Base-by-base conservation (phyloP, 495 filamentous ascomycete species). In the Podospora anserina region DNA sequence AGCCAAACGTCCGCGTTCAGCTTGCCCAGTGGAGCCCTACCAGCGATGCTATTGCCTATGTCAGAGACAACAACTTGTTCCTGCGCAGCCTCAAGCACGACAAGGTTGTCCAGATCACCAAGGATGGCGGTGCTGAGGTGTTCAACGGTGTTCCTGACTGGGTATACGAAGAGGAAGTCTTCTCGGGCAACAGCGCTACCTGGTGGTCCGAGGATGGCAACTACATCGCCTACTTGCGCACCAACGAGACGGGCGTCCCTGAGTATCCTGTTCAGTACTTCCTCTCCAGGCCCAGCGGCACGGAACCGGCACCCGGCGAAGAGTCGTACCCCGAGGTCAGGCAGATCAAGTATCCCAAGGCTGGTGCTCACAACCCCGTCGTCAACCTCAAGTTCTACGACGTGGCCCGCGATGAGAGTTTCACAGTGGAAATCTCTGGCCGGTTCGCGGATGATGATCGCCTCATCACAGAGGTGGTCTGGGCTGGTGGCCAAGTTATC, bases 141-240 rank as follows among this genome's bases (percentile, higher is more conserved):
- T 98, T 99, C 82, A 96, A 98, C 72, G 95, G 95, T 23, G 88
- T 97, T n/a, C 95, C 95, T 0, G 95, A 99, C 78, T 99, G 95
- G 95, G 95, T 99, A 0, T 99, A 97, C 71, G 95, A 99, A 75
- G 95, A 99, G 75, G 95, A 99, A 78, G 94, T 99, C 5, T 91
- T 98, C 70, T 70, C 80, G 1, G 88, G 87, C 3, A 91, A 92
- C 71, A 93, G 85, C 62, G 96, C 90, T 6, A 94, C 94, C 0
- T 98, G 95, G 95, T 98, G 92, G 92, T 93, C 92, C 20, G 84
- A 88, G 27, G 93, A 94, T 75, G 95, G 93, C 20, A 89, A 91
- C 63, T 95, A 89, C 76, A 78, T 99, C 69, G 93, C 95, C 20
- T 98, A 97, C 77, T 77, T 98, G 55, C 89, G 92, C 4, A 99